Conservation (phyloP, 768 basidiomycete genomes). For the Chalciporus piperatus region DNA sequence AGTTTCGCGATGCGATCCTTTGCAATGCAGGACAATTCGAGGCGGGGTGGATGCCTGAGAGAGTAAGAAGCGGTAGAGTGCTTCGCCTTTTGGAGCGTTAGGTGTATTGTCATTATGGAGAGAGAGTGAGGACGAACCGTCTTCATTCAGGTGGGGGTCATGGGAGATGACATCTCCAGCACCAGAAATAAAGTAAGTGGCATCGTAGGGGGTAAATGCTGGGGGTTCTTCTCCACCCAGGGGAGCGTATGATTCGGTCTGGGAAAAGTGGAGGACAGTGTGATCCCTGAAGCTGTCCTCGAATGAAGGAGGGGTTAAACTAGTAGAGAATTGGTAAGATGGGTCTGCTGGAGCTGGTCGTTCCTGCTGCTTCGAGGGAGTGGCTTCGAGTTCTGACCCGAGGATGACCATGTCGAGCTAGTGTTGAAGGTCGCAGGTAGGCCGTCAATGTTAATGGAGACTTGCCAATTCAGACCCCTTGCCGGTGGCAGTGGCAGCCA, state of each 20-base stretch:
- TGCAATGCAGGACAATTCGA: conserved; percentile 43
- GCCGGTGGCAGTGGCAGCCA: too few species aligned
- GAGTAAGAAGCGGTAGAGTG: conserved; percentile 71
- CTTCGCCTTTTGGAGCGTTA: conserved; percentile 48
- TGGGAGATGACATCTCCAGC: conserved; percentile 62
- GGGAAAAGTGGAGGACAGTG: conserved; percentile 23
- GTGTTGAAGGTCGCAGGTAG: too few species aligned
- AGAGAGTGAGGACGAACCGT: conserved; percentile 39
- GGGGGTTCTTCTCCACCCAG: conserved; percentile 53
- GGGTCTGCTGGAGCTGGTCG: background rate
- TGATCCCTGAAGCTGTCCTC: conserved; percentile 26
- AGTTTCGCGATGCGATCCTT: conserved; percentile 56
- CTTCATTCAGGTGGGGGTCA: conserved; percentile 64
- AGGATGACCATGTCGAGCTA: conserved; percentile 5
- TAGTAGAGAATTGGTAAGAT: background rate
- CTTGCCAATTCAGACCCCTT: too few species aligned
- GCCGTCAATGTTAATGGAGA: too few species aligned
- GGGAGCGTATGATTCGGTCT: conserved; percentile 18
- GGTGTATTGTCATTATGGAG: background rate
- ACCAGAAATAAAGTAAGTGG: conserved; percentile 51
- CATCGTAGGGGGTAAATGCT: conserved; percentile 58
- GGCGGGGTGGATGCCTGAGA: conserved; percentile 50
- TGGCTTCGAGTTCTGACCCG: conserved; percentile 5
- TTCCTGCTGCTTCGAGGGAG: conserved; percentile 7
- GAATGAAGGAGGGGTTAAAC: conserved; percentile 24